These are phyloP conservation scores for Xerocomus amazonicus DNA, from an alignment of 1,284 basidiomycete genomes.

Conservation along the genomic window DNA sequence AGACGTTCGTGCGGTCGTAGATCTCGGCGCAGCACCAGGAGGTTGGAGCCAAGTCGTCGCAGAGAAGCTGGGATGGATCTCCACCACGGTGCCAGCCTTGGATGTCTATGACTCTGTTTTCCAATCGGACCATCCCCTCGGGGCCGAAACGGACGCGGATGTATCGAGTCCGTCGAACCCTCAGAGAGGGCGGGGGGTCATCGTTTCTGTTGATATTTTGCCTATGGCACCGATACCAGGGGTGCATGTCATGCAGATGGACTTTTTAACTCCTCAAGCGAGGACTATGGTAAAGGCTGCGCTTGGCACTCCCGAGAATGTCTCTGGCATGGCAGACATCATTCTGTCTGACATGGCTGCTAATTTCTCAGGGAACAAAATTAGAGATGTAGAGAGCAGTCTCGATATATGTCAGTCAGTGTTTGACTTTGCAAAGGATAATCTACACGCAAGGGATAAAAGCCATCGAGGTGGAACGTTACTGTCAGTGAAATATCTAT, in stretches of 20 bases:
- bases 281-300: slow-evolving; percentile 45
- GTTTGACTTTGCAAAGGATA: slow-evolving; percentile 52
- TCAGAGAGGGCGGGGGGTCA: slow-evolving; percentile 43
- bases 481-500: slow-evolving; percentile 50
- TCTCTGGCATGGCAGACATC: slow-evolving; percentile 57
- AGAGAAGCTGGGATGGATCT: slow-evolving; percentile 47
- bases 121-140: background rate
- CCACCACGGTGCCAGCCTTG: background rate
- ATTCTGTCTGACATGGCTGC: slow-evolving; percentile 78
- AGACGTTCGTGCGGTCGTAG: slow-evolving; percentile 63
- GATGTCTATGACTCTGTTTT: background rate
- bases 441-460: slow-evolving; percentile 47
- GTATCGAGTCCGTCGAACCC: slow-evolving; percentile 5
- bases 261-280: slow-evolving; percentile 68
- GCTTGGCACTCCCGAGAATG: slow-evolving; percentile 37
- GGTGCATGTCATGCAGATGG: slow-evolving; percentile 64
- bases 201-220: slow-evolving; percentile 75
- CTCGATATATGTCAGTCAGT: slow-evolving; percentile 64
- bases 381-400: slow-evolving; percentile 56
- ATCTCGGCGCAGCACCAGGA: slow-evolving; percentile 84
- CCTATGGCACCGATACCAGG: slow-evolving; percentile 65
- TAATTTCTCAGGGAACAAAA: slow-evolving; percentile 62
- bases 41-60: slow-evolving; percentile 87
- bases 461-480: slow-evolving; percentile 52
- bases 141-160: background rate